Evolutionary conservation across 2,329 filamentous ascomycete genomes (phyloP), one percentile per base, ranked within the genome.

Genomic region (Meredithiella fracta): DNA sequence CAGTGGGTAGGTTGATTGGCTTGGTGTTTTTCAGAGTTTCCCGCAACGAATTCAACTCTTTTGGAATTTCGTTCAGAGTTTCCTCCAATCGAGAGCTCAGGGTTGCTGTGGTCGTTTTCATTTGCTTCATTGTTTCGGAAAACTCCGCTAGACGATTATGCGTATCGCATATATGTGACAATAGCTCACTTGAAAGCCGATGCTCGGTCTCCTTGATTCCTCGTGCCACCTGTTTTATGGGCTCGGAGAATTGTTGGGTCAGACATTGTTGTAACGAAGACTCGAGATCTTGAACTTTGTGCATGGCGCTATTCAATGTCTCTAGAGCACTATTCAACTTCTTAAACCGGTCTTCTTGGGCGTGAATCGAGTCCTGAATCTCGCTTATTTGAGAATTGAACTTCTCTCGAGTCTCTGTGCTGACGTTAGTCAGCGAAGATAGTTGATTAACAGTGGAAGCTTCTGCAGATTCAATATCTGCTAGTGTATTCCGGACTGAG

Each of bases 211-310:
- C 54, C 20, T 15, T 56, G n/a, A 20, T 11, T 2, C 50, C 51
- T 4, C n/a, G 25, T 14, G 50, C 47, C 5, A 54, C 38, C 8
- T 40, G 25, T 8, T 51, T 34, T 14, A 51, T 34, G 5, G 47
- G 50, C 1, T 15, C n/a, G 25, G 20, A 17, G 15, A 56, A 8
- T 22, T 42, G 17, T 5, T 49, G 38, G 3, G 51, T 37, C 25
- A 59, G 31, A 1, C 20, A 49, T 5, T 23, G 22, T 4, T 25
- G 25, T 5, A 59, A 40, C 3, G 23, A 34, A 3, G 50, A 20
- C 26, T 59, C 57, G 9, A 59, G 25, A 29, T 17, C 11, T 29
- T 59, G 49, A n/a, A 56, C 52, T 25, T 59, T 53, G n/a, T 29
- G 26, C 6, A 59, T 47, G 3, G 49, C 37, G n/a, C 38, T 31